Evolutionary conservation across 1,284 basidiomycete species (phyloP).

Genomic region (Wallemia ichthyophaga): DNA sequence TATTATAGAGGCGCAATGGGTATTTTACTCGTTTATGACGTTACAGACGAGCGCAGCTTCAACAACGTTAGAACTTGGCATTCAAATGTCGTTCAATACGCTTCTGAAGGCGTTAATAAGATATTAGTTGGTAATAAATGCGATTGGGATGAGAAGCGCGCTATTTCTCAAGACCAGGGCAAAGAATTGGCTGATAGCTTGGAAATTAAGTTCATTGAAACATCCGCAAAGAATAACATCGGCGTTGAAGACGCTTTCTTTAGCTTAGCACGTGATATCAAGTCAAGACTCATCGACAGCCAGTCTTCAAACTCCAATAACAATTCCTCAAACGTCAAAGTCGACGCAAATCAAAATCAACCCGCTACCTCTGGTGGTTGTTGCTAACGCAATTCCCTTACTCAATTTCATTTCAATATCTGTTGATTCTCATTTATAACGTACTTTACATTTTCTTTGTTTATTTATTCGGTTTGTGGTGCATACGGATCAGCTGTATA

Average conservation of each 20-base stretch:
- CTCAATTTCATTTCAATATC: background rate
- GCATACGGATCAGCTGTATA: background rate
- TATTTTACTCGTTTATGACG: constrained; percentile 97
- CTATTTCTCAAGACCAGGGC: constrained; percentile 25
- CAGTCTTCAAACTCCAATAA: background rate
- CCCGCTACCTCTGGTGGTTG: background rate
- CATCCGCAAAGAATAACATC: constrained; percentile 86
- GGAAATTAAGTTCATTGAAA: constrained; percentile 89
- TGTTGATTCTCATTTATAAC: background rate
- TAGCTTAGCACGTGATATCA: constrained; percentile 31
- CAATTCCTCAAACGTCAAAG: background rate
- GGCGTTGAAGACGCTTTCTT: constrained; percentile 99
- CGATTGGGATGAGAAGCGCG: constrained; percentile 81
- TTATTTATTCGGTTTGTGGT: background rate
- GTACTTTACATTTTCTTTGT: background rate
- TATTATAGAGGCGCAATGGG: constrained; percentile 93
- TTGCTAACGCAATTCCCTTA: background rate
- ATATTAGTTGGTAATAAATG: constrained; percentile 94
- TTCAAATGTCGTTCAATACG: constrained; percentile 96
- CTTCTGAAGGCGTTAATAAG: constrained; percentile 96
- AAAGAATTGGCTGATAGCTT: constrained; percentile 49
- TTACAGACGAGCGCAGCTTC: constrained; percentile 92
- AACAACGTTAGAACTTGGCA: constrained; percentile 96
- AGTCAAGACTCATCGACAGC: background rate
- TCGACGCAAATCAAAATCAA: background rate